phyloP scores from a whole-genome alignment of 2,329 filamentous ascomycete species.

The Xylariomycetidae sp. region DNA sequence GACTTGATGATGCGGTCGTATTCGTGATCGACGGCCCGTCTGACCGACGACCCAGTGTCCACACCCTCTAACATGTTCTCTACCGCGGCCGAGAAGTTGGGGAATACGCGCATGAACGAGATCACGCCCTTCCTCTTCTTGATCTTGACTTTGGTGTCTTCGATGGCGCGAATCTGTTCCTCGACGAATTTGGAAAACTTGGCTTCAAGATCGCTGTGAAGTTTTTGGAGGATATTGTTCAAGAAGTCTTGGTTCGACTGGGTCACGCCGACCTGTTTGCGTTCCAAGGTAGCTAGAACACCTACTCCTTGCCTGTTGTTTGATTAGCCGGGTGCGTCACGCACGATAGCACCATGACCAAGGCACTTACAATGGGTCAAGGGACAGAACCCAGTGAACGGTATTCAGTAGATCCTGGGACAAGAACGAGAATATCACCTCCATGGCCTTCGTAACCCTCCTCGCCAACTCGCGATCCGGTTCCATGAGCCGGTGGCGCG shows the following conservation, averaged over 20 bases:
- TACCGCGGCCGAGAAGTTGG: slow-evolving; percentile 72
- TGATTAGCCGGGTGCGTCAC: slow-evolving; percentile 8
- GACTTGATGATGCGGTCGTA: slow-evolving; percentile 85
- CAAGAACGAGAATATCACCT: slow-evolving; percentile 79
- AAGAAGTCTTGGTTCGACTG: slow-evolving; percentile 94
- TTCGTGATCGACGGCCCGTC: slow-evolving; percentile 75
- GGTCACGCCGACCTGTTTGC: slow-evolving; percentile 69
- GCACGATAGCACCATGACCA: neutral
- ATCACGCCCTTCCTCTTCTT: slow-evolving; percentile 98
- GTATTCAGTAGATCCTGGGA: slow-evolving; percentile 70
- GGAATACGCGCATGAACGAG: slow-evolving; percentile 90
- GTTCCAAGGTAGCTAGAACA: slow-evolving; percentile 73
- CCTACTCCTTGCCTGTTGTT: slow-evolving; percentile 74
- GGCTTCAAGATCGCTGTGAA: slow-evolving; percentile 67
- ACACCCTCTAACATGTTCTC: slow-evolving; percentile 71
- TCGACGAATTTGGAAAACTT: slow-evolving; percentile 87
- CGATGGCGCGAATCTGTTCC: slow-evolving; percentile 89
- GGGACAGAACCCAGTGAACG: slow-evolving; percentile 74
- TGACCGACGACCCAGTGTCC: slow-evolving; percentile 55
- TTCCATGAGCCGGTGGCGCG: slow-evolving; percentile 72
- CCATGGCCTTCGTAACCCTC: slow-evolving; percentile 80
- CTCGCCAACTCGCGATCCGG: slow-evolving; percentile 82
- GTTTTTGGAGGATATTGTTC: slow-evolving; percentile 69
- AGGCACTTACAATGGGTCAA: slow-evolving; percentile 72
- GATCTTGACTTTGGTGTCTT: slow-evolving; percentile 98